These are phyloP conservation scores for Citrullus colocynthis DNA, from an alignment of 306 rosid genomes.

Conservation along the genomic window DNA sequence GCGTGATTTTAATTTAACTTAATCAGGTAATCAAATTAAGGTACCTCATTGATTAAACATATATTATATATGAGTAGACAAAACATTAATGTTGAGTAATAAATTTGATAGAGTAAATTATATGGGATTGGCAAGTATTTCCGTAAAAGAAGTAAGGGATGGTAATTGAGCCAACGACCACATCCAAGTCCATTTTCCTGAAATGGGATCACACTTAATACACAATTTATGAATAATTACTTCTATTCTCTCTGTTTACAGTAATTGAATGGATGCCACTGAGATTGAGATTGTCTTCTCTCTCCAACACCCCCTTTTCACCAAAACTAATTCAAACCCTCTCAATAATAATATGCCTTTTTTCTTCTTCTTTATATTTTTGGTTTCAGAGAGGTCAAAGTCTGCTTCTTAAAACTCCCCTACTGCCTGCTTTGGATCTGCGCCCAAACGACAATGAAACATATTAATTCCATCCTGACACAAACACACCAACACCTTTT, in stretches of 20 bases:
- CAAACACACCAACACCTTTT: neutral
- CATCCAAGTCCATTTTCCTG: neutral
- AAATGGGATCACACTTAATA: neutral
- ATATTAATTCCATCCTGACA: neutral
- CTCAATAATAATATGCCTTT: neutral
- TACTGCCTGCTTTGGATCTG: neutral
- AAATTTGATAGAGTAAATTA: neutral
- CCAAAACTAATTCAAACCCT: neutral
- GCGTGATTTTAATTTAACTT: neutral
- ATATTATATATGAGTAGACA: conserved; percentile 1
- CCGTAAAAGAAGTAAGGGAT: neutral
- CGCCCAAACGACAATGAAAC: neutral
- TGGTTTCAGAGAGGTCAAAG: neutral
- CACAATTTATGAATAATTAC: conserved; percentile 1
- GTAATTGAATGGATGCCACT: neutral
- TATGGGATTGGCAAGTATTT: neutral
- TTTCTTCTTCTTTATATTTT: too few relatives aligned
- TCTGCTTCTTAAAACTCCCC: neutral
- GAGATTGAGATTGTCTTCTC: neutral
- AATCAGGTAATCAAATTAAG: neutral
- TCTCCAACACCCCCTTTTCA: neutral
- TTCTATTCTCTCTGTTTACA: neutral
- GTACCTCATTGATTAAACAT: neutral
- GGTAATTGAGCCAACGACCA: neutral
- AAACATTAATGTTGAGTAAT: neutral